Conservation (phyloP, 2,329 filamentous ascomycete genomes). For the Coniella lustricola region DNA sequence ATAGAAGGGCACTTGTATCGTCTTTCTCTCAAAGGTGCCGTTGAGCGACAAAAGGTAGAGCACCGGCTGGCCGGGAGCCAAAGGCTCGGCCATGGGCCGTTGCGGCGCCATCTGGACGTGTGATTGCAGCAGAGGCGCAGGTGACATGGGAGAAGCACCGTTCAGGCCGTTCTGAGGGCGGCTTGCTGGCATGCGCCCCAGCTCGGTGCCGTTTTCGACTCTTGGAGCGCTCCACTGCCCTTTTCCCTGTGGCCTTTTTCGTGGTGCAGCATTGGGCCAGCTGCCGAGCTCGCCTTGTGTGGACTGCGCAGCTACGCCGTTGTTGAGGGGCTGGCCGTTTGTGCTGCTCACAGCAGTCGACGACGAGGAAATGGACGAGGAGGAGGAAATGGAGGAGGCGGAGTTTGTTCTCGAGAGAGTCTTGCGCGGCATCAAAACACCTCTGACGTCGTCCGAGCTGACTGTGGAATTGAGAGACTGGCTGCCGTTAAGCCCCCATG, state of each 20-base stretch:
- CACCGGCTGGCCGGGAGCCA: constrained; percentile 63
- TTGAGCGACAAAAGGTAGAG: constrained; percentile 86
- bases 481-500: constrained; percentile 56
- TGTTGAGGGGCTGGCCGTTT: constrained; percentile 53
- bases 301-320: constrained; percentile 46
- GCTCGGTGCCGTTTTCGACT: constrained; percentile 40
- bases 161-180: constrained; percentile 38
- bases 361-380: constrained; percentile 49
- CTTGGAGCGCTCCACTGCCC: constrained; percentile 43
- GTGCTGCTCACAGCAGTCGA: constrained; percentile 60
- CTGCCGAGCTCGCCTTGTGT: constrained; percentile 41
- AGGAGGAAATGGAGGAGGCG: constrained; percentile 75
- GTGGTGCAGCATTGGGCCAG: constrained; percentile 42
- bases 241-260: constrained; percentile 47
- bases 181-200: constrained; percentile 33
- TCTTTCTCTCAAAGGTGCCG: constrained; percentile 94
- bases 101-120: constrained; percentile 33
- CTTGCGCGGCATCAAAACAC: constrained; percentile 88
- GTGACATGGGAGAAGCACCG: constrained; percentile 32
- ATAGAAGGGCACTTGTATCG: constrained; percentile 84
- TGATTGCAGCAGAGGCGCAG: constrained; percentile 30
- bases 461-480: constrained; percentile 51
- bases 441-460: constrained; percentile 76
- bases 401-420: constrained; percentile 81
- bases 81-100: constrained; percentile 58